phyloP scores from a whole-genome alignment of 495 filamentous ascomycete genomes.

The Hyaloscypha variabilis region DNA sequence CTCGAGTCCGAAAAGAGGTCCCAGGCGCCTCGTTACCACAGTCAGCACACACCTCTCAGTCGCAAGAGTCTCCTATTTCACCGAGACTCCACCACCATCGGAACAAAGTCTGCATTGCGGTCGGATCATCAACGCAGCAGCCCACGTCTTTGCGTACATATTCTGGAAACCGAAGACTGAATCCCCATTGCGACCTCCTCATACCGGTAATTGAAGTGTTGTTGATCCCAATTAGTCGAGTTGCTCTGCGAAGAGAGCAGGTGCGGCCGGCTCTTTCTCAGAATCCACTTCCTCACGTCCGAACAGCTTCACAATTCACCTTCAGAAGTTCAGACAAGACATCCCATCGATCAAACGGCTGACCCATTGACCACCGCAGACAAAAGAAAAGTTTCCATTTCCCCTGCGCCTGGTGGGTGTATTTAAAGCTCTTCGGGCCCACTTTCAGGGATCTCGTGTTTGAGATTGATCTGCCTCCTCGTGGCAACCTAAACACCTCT shows the following conservation, averaged over 20 bases:
- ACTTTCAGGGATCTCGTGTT: conserved; percentile 21
- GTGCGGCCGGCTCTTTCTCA: not conserved
- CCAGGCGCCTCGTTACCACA: not conserved
- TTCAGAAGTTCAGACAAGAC: not conserved
- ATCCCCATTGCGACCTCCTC: not conserved
- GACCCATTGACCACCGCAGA: not conserved
- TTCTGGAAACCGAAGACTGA: not conserved
- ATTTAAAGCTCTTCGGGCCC: not conserved
- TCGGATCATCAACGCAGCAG: not conserved
- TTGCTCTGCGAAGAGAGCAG: not conserved
- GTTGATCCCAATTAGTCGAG: not conserved
- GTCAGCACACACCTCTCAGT: not conserved
- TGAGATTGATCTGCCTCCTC: conserved; percentile 18
- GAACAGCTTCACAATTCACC: not conserved
- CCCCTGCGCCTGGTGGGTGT: not conserved
- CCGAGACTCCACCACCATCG: not conserved
- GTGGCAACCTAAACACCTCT: conserved; percentile 4
- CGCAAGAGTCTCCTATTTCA: not conserved
- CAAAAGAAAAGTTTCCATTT: not conserved
- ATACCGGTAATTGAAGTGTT: not conserved
- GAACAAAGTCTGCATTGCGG: not conserved
- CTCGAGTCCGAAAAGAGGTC: not conserved
- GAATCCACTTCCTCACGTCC: not conserved
- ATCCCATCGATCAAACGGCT: not conserved
- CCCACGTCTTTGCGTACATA: not conserved